Evolutionary conservation across 192 early-diverging fungal genomes (phyloP), one percentile per base, ranked within the genome.

Genomic region (Rhizoclosmatium globosum): DNA sequence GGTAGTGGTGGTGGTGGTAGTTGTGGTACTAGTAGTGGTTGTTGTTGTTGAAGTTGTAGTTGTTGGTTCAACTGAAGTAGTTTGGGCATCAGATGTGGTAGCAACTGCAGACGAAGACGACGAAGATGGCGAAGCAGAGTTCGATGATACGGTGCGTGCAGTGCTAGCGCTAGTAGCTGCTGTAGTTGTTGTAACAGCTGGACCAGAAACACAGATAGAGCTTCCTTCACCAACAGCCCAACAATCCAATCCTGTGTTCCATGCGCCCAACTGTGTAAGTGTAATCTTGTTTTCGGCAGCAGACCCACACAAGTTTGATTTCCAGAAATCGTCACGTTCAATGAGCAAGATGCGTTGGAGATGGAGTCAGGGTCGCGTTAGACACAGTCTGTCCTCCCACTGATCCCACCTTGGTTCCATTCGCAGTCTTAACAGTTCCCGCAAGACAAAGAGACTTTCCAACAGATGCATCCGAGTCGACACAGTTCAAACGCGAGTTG

Each of bases 401-500:
- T 17, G 50, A 53, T 7, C 6, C 17, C 31, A 31, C 31, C 31
- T 31, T 31, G 50, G 61, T 64, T 38, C 21, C 61, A 68, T 9
- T 47, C 11, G 67, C 43, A 41, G 38, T 47, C 9, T 53, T 53
- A 17, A 53, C 6, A 7, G 17, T 17, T 13, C 50, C 50, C 6
- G 50, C 50, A 42, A 68, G 46, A 43, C 67, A 68, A 68, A 68
- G 31, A 19, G 21, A 7, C 43, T 68, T n/a, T 11, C 67, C 67
- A 46, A 68, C 67, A 43, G 44, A 68, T 9, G 46, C 21, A 11
- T 4, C 19, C 4, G 67, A 45, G 46, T 68, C 67, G 4, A 47
- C 4, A 43, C 67, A 68, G 45, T 68, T 44, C 13, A 68, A 47
- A 7, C 45, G 67, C 38, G 21, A 42, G 44, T 68, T 68, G 11